These are phyloP conservation scores for Amanita pallidorosea DNA, from an alignment of 768 basidiomycete species.

Conservation along the genomic window DNA sequence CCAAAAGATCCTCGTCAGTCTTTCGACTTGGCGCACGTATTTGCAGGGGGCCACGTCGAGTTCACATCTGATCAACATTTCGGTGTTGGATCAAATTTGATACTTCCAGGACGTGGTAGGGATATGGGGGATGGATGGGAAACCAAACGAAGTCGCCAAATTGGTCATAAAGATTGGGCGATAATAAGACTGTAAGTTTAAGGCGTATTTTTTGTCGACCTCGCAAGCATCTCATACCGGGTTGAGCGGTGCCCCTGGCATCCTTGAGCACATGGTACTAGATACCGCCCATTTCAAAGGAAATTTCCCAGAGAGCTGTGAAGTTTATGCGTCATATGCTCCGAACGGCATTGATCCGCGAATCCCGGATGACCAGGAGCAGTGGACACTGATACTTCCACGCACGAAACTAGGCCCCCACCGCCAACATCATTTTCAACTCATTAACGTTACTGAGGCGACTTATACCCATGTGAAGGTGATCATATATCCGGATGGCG, in stretches of 20 bases:
- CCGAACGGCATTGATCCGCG: constrained; percentile 26
- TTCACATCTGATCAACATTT: constrained; percentile 92
- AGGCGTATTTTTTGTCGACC: not conserved
- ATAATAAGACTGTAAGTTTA: constrained; percentile 73
- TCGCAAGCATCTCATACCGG: constrained; percentile 1
- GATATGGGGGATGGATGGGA: constrained; percentile 99
- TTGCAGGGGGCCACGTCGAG: constrained; percentile 79
- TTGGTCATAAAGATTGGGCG: constrained; percentile 85
- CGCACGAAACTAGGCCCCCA: constrained; percentile 81
- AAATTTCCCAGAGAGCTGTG: constrained; percentile 87
- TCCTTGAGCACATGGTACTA: constrained; percentile 71
- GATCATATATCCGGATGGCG: constrained; percentile 92
- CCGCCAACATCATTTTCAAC: constrained; percentile 80
- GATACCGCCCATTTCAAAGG: constrained; percentile 96
- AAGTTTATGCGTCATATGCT: constrained; percentile 52
- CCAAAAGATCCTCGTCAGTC: constrained; percentile 33
- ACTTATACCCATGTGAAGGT: constrained; percentile 77
- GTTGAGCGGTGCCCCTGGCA: constrained; percentile 60
- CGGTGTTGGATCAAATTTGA: constrained; percentile 82
- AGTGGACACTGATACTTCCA: constrained; percentile 70
- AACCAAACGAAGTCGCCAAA: constrained; percentile 75
- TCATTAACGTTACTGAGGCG: constrained; percentile 49
- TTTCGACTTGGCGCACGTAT: constrained; percentile 87
- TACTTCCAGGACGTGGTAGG: constrained; percentile 84
- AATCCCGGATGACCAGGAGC: constrained; percentile 23